Evolutionary conservation across 441 rosid genomes (phyloP).

Genomic region (Breynia disticha): DNA sequence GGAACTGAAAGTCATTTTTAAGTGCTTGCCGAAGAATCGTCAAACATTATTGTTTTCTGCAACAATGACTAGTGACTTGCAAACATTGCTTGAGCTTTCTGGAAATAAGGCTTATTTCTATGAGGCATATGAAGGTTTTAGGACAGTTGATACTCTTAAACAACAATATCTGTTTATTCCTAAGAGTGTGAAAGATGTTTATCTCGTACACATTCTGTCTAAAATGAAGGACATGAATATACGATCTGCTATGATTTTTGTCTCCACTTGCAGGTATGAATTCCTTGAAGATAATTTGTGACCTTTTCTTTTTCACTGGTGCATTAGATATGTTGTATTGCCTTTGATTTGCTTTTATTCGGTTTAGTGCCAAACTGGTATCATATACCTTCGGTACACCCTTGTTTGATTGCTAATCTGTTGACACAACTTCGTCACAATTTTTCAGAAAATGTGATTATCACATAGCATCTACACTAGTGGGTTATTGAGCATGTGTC

Average conservation of each 20-base stretch:
- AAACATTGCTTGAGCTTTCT: constrained; percentile 61
- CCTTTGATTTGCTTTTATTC: too few species aligned
- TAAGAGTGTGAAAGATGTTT: constrained; percentile 74
- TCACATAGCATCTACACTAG: too few species aligned
- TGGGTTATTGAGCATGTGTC: too few species aligned
- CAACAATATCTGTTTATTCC: constrained; percentile 69
- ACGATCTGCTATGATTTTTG: constrained; percentile 85
- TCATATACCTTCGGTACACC: too few species aligned
- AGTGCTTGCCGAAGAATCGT: constrained; percentile 62
- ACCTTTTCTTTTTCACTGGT: too few species aligned
- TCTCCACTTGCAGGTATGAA: constrained; percentile 81
- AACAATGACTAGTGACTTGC: constrained; percentile 77
- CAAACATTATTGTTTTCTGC: constrained; percentile 93
- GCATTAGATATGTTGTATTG: too few species aligned
- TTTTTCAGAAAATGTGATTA: too few species aligned
- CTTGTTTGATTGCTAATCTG: too few species aligned
- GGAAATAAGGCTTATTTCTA: constrained; percentile 86
- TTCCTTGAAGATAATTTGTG: not conserved
- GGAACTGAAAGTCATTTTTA: constrained; percentile 58
- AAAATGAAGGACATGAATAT: constrained; percentile 78
- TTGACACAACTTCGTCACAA: too few species aligned
- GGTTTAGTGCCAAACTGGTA: too few species aligned
- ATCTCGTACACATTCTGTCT: constrained; percentile 63
- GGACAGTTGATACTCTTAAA: constrained; percentile 77
- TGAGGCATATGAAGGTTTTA: constrained; percentile 89